Evolutionary conservation across 2,329 filamentous ascomycete genomes (phyloP).

Genomic region (Clonostachys solani): DNA sequence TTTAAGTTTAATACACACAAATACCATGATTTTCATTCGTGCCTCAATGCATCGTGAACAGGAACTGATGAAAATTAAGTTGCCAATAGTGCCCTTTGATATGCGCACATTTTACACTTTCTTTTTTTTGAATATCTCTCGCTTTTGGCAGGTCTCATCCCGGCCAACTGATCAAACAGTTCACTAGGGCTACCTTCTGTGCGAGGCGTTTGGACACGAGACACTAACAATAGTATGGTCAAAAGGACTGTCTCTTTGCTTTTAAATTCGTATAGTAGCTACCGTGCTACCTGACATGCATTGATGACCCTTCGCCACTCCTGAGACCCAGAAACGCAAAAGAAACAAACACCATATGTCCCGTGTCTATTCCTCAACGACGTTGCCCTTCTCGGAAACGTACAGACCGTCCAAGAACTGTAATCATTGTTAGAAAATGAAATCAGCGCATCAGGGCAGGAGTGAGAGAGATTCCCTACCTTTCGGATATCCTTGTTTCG

Average conservation of each 20-base stretch:
- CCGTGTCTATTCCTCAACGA: constrained; percentile 63
- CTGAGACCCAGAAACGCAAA: constrained; percentile 59
- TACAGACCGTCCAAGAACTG: constrained; percentile 99
- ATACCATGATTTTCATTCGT: too few relatives aligned
- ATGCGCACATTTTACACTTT: too few relatives aligned
- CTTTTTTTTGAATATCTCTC: too few relatives aligned
- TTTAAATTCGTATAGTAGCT: constrained; percentile 33
- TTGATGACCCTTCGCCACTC: constrained; percentile 59
- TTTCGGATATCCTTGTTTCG: constrained; percentile 99
- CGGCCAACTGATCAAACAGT: too few relatives aligned
- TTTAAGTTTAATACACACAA: too few relatives aligned
- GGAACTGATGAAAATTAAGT: too few relatives aligned
- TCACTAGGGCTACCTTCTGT: too few relatives aligned
- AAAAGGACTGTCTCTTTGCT: constrained; percentile 23
- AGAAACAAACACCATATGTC: constrained; percentile 37
- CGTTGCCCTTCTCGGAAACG: constrained; percentile 98
- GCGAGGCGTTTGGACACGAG: too few relatives aligned
- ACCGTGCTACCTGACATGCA: constrained; percentile 56
- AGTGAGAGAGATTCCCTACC: constrained; percentile 41
- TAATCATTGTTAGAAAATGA: constrained; percentile 13
- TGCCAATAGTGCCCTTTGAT: too few relatives aligned
- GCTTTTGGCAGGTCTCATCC: too few relatives aligned
- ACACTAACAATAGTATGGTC: too few relatives aligned
- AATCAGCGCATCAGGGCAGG: neutral
- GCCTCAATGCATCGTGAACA: too few relatives aligned